phyloP scores from a whole-genome alignment of 2,329 filamentous ascomycete genomes.

The Lecanicillium sp. region DNA sequence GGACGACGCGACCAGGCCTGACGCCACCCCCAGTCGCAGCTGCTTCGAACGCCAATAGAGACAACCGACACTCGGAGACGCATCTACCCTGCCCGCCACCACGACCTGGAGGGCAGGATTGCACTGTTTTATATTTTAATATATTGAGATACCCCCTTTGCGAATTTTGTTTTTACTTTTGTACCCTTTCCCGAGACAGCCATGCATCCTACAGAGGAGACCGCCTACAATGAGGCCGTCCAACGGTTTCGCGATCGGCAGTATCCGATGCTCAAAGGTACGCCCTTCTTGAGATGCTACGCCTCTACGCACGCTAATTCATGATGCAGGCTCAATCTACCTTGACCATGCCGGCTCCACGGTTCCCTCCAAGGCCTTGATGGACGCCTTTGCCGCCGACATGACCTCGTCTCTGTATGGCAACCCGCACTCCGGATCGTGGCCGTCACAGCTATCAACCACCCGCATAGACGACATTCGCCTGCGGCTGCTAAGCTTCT shows the following conservation, averaged over 20 bases:
- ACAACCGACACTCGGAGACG: too few species aligned
- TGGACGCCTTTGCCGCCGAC: slow-evolving; percentile 72
- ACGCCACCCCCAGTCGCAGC: too few species aligned
- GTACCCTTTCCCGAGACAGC: background rate
- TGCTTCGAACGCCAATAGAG: too few species aligned
- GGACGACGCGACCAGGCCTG: too few species aligned
- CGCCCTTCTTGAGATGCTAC: slow-evolving; percentile 10
- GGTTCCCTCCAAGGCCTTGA: slow-evolving; percentile 68
- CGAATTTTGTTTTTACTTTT: background rate
- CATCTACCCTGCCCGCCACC: too few species aligned
- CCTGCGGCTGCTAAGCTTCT: slow-evolving; percentile 62
- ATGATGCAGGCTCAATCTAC: slow-evolving; percentile 60
- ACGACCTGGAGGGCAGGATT: too few species aligned
- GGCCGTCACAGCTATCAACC: slow-evolving; percentile 70
- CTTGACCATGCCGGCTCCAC: slow-evolving; percentile 97
- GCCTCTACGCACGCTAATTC: background rate
- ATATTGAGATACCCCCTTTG: background rate
- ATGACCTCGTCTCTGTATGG: slow-evolving; percentile 75
- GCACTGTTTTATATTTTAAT: too few species aligned
- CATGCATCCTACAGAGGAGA: slow-evolving; percentile 9
- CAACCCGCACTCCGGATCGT: slow-evolving; percentile 84
- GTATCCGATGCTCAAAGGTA: slow-evolving; percentile 65
- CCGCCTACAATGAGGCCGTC: slow-evolving; percentile 49
- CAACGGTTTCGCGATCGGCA: slow-evolving; percentile 52
- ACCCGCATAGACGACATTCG: slow-evolving; percentile 69